A percentile compares a stretch with the other conserved stretches of the same genome.
phyloP scores from a whole-genome alignment of 805 yeast genomes.

The Hanseniaspora guilliermondii region DNA sequence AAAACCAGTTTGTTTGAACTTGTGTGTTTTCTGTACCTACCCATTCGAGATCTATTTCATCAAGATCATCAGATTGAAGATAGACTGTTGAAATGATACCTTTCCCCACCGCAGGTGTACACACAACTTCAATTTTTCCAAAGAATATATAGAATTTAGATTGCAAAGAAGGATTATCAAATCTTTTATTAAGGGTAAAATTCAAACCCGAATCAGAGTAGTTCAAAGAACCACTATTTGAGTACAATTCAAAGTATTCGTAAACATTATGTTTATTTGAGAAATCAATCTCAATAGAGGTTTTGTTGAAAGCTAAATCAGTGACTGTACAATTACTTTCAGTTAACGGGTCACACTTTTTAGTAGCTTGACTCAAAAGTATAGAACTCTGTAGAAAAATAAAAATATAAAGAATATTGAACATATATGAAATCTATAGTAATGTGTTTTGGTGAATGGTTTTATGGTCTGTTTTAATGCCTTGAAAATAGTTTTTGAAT shows the following conservation, averaged over 20 bases:
- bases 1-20: slow-evolving; percentile 67
- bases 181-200: slow-evolving; percentile 47
- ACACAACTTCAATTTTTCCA: slow-evolving; percentile 63
- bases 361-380: background rate
- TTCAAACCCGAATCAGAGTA: slow-evolving; percentile 47
- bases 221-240: slow-evolving; percentile 34
- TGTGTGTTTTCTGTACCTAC: slow-evolving; percentile 66
- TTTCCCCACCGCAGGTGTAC: slow-evolving; percentile 61
- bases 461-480: too few relatives aligned
- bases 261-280: slow-evolving; percentile 28
- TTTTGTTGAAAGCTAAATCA: slow-evolving; percentile 49
- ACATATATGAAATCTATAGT: background rate
- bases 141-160: slow-evolving; percentile 80
- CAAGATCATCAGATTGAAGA: slow-evolving; percentile 71
- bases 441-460: too few relatives aligned
- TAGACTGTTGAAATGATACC: slow-evolving; percentile 76
- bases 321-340: slow-evolving; percentile 30
- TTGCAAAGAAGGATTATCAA: slow-evolving; percentile 64
- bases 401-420: background rate
- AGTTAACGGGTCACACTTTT: slow-evolving; percentile 36
- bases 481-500: too few relatives aligned
- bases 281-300: slow-evolving; percentile 43
- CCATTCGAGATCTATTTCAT: slow-evolving; percentile 84
- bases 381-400: background rate
- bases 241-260: slow-evolving; percentile 33